These are phyloP conservation scores for Aspergillus persii DNA, from an alignment of 2,329 filamentous ascomycete species.

Conservation along the genomic window DNA sequence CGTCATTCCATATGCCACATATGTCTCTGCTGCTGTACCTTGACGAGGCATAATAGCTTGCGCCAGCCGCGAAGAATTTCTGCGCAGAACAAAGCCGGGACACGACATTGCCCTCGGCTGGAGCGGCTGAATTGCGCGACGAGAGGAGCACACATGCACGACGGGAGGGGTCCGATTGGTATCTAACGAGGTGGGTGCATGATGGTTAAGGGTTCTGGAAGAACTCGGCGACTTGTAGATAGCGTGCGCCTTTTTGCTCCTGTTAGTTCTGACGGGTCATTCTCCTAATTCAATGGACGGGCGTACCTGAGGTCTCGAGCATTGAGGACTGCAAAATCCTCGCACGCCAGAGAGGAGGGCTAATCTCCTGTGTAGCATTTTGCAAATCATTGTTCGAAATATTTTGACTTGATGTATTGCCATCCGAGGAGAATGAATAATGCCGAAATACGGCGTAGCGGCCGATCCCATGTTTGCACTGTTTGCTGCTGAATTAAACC, in stretches of 20 bases:
- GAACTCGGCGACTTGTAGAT: conserved; percentile 10
- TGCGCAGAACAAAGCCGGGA: conserved; percentile 10
- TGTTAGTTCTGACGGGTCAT: conserved; percentile 7
- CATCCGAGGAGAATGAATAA: background rate
- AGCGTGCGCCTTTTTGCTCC: conserved; percentile 8
- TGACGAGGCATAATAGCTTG: conserved; percentile 34
- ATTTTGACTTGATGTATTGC: background rate
- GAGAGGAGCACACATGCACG: background rate
- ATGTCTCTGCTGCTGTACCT: conserved; percentile 58
- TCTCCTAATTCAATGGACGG: background rate
- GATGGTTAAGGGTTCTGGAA: background rate
- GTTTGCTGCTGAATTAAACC: background rate
- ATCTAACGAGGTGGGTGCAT: background rate
- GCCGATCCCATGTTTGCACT: background rate
- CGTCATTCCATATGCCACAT: conserved; percentile 76
- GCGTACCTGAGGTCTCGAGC: conserved; percentile 19
- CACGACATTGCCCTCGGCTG: conserved; percentile 1
- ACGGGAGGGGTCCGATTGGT: background rate
- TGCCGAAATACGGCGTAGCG: background rate
- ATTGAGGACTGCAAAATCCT: conserved; percentile 17
- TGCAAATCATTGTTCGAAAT: conserved; percentile 22
- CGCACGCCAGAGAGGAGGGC: conserved; percentile 17
- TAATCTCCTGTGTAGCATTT: conserved; percentile 7
- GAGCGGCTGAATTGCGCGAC: background rate
- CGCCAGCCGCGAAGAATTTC: conserved; percentile 27